Evolutionary conservation across 2,329 filamentous ascomycete genomes (phyloP).

Genomic region (Curvularia spicifera): DNA sequence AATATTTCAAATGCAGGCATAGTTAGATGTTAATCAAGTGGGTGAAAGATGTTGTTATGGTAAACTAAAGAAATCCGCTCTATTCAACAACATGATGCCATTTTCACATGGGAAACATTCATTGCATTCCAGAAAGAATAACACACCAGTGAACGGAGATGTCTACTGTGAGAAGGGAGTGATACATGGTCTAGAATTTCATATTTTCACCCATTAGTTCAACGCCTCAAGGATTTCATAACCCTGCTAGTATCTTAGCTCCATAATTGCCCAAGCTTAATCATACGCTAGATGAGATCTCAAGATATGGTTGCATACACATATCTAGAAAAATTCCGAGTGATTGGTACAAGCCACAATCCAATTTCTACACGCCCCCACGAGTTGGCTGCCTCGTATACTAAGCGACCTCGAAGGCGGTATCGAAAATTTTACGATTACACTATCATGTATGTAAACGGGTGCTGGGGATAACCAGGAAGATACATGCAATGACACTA

Average conservation of each 20-base stretch:
- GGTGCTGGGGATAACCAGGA: background rate
- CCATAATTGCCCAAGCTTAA: background rate
- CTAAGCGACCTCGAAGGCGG: background rate
- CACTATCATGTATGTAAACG: background rate
- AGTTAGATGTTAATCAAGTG: background rate
- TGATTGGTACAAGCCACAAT: background rate
- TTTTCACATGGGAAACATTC: background rate
- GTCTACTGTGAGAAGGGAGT: background rate
- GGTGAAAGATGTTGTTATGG: no score
- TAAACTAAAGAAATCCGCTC: background rate
- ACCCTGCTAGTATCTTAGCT: background rate
- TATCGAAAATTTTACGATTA: background rate
- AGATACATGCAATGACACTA: background rate
- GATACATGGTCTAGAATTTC: background rate
- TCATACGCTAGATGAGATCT: background rate
- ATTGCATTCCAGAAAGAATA: background rate
- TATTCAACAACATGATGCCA: background rate
- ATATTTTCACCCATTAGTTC: background rate
- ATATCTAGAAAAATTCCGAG: background rate
- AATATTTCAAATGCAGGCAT: background rate
- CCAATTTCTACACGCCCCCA: background rate
- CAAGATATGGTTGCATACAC: background rate
- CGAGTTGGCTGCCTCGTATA: background rate
- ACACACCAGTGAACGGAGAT: background rate
- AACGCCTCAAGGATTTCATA: background rate